Evolutionary conservation across 495 filamentous ascomycete genomes (phyloP), one percentile per base, ranked within the genome.

Genomic region (Penicillium daleae): DNA sequence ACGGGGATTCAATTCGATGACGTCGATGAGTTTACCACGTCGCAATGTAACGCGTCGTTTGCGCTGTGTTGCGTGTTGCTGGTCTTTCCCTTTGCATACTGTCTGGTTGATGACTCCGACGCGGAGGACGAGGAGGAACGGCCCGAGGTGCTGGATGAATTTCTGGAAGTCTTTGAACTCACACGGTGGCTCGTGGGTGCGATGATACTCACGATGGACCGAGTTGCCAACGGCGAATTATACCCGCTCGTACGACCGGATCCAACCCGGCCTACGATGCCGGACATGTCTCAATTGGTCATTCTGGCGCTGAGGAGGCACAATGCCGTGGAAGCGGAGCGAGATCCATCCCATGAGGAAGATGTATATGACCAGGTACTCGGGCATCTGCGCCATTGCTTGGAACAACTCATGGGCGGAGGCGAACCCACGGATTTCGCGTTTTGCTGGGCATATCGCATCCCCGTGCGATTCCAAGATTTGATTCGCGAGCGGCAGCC

Each of bases 401-500:
- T 79, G 21, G 71, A 75, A 27, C 71, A 68, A 44, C 64, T 78
- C 26, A 69, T 74, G 61, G 73, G 66, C 52, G 74, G 72, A 9
- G 70, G 69, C 17, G 78, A 77, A 64, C 76, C 68, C 46, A 76
- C 69, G 62, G 58, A 76, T 6, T 72, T 78, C 33, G 75, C 78
- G 0, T 82, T 83, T 57, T 70, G 76, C 15, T 88, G 80, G 83
- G 76, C 76, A 8, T 77, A 83, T 17, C 80, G 80, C 12, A 71
- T 87, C 5, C 81, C 83, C 0, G 63, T 77, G 2, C 69, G 73
- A 12, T 89, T 86, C 66, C 64, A 85, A 15, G 76, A 80, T 0
- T 72, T 86, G 24, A 79, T 86, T 5, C 74, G 76, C 10, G 68
- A 80, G 40, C 76, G 75, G 10, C 73, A 80, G 37, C 85, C 86